Evolutionary conservation across 31 red algal species (phyloP), one percentile per base, ranked within the genome.

Genomic region (Endocladia muricata): DNA sequence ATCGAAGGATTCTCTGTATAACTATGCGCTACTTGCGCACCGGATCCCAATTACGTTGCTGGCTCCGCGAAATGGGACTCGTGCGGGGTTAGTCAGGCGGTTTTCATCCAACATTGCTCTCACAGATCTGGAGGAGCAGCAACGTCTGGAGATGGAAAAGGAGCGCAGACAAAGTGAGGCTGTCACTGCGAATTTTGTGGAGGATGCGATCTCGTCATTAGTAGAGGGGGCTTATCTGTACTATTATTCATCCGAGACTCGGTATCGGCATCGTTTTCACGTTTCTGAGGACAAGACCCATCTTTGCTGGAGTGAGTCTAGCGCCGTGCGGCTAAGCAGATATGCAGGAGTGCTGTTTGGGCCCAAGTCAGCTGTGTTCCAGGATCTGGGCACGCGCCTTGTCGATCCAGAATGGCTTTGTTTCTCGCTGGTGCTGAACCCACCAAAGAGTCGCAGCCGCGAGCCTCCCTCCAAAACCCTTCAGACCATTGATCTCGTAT

Each of bases 341-440:
- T 96, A 79, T 72, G 88, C 81, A 41, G 82, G 86, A 5, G 82
- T 90, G 32, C 41, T 96, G 4, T 90, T 84, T 66, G 93, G 93
- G 22, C 79, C 88, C 55, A 82, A 83, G 49, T 88, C 81, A n/a
- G 39, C 76, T 34, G 68, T 84, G 21, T 85, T 96, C 56, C 58
- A 81, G 39, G 75, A 82, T 49, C 59, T 91, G 9, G 88, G 76
- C 4, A 42, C 73, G 26, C 38, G 66, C 11, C 68, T 82, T 31
- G 70, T 87, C 28, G 93, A 96, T 68, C 82, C 75, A 36, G 82
- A 88, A 48, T 96, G 87, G 86, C 77, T 91, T 1, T 96, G 93
- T 52, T 88, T 96, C 52, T 82, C 75, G 33, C 75, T 96, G 23
- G 73, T 96, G 22, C 21, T 44, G 36, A 64, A 75, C 70, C 55